Evolutionary conservation across 2,329 filamentous ascomycete genomes (phyloP).

Genomic region (Bipolaris zeicola): DNA sequence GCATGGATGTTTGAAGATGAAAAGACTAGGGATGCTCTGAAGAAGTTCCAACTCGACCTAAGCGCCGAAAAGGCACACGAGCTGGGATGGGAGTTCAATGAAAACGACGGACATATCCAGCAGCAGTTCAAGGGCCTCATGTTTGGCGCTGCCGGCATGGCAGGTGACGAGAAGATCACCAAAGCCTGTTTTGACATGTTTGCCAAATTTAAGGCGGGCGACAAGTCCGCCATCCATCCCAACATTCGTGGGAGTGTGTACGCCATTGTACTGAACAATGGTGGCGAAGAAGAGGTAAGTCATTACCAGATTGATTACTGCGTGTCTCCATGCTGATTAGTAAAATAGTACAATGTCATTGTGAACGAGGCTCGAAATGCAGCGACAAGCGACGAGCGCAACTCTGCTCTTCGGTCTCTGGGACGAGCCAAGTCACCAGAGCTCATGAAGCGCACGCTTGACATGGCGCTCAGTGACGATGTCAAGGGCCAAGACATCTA

Average conservation of each 20-base stretch:
- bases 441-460: slow-evolving; percentile 81
- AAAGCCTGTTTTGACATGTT: slow-evolving; percentile 90
- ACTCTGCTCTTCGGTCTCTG: slow-evolving; percentile 82
- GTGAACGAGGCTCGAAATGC: slow-evolving; percentile 76
- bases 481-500: slow-evolving; percentile 96
- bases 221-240: slow-evolving; percentile 82
- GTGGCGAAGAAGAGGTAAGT: slow-evolving; percentile 77
- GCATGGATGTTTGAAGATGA: slow-evolving; percentile 90
- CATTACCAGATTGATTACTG: not conserved
- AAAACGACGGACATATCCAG: slow-evolving; percentile 83
- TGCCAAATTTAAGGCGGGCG: slow-evolving; percentile 77
- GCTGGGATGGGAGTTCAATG: slow-evolving; percentile 85
- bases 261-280: slow-evolving; percentile 80
- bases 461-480: slow-evolving; percentile 74
- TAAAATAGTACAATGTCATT: slow-evolving; percentile 71
- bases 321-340: slow-evolving; percentile 22
- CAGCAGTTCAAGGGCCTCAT: slow-evolving; percentile 94
- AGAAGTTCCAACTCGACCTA: slow-evolving; percentile 80
- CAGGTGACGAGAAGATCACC: slow-evolving; percentile 78
- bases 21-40: slow-evolving; percentile 73
- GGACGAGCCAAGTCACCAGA: slow-evolving; percentile 78
- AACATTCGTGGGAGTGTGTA: slow-evolving; percentile 90
- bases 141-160: slow-evolving; percentile 81
- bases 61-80: slow-evolving; percentile 81
- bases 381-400: slow-evolving; percentile 83